Evolutionary conservation across 768 basidiomycete genomes (phyloP).

Genomic region (Tylopilus cervinicoccineus): DNA sequence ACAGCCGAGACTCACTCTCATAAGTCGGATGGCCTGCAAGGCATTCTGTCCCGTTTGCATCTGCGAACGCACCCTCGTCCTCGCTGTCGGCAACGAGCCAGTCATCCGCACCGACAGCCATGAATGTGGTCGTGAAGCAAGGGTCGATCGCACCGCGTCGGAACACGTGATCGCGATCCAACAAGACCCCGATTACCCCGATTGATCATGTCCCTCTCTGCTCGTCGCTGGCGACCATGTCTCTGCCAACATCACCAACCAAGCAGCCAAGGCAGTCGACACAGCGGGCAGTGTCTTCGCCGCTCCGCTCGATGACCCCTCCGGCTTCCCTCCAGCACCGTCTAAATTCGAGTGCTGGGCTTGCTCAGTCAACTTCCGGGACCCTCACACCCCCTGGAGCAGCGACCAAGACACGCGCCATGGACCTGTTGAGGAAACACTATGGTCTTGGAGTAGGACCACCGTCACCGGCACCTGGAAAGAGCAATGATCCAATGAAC

Average conservation of each 20-base stretch:
- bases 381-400: constrained; percentile 29
- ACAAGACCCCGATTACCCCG: background rate
- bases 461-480: constrained; percentile 56
- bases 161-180: constrained; percentile 27
- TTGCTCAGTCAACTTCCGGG: constrained; percentile 21
- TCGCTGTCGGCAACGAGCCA: constrained; percentile 53
- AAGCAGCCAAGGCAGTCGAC: constrained; percentile 23
- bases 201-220: background rate
- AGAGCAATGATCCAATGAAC: constrained; percentile 74
- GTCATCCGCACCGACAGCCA: constrained; percentile 23
- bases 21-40: background rate
- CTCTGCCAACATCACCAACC: constrained; percentile 13
- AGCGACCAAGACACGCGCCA: constrained; percentile 52
- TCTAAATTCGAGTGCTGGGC: constrained; percentile 12
- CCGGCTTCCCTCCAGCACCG: constrained; percentile 18
- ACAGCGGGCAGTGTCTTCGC: constrained; percentile 40
- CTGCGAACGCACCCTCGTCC: constrained; percentile 26
- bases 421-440: constrained; percentile 79
- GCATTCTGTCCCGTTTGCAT: background rate
- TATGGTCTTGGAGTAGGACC: constrained; percentile 81
- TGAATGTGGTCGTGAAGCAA: constrained; percentile 1
- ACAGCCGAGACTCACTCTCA: constrained; percentile 10
- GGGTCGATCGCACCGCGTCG: constrained; percentile 4
- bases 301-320: constrained; percentile 41
- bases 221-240: background rate